These are phyloP conservation scores for Eucommia ulmoides DNA, from an alignment of 257 asterid species.

Conservation along the genomic window DNA sequence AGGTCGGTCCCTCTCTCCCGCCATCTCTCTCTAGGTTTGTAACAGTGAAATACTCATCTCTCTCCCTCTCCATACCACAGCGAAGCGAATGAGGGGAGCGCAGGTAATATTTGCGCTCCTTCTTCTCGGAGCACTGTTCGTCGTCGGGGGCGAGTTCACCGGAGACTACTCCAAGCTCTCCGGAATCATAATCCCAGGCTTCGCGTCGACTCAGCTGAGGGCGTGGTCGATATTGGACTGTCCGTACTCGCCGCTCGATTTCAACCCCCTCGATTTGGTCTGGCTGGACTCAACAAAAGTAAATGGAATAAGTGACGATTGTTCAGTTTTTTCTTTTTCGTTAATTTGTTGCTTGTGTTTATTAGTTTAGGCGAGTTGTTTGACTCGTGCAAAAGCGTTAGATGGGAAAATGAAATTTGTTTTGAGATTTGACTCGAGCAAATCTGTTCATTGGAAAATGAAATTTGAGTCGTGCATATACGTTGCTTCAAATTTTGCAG, in stretches of 20 bases:
- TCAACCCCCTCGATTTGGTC: conserved; percentile 94
- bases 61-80: not conserved
- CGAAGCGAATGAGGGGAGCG: conserved; percentile 43
- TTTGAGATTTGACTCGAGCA: not conserved
- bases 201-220: conserved; percentile 92
- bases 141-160: conserved; percentile 32
- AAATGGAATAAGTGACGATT: no score
- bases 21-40: no score
- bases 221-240: conserved; percentile 98
- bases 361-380: not conserved
- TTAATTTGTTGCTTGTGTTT: not conserved
- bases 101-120: conserved; percentile 15
- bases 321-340: conserved; percentile 5
- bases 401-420: not conserved
- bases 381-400: not conserved
- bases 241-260: conserved; percentile 94
- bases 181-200: conserved; percentile 92
- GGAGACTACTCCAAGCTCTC: conserved; percentile 50
- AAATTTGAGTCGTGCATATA: not conserved
- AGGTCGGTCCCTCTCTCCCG: no score
- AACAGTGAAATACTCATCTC: not conserved
- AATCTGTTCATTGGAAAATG: no score
- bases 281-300: conserved; percentile 98
- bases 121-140: conserved; percentile 24
- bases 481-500: not conserved